These are phyloP conservation scores for Huiozyma naganishii DNA, from an alignment of 805 yeast species.

Conservation along the genomic window DNA sequence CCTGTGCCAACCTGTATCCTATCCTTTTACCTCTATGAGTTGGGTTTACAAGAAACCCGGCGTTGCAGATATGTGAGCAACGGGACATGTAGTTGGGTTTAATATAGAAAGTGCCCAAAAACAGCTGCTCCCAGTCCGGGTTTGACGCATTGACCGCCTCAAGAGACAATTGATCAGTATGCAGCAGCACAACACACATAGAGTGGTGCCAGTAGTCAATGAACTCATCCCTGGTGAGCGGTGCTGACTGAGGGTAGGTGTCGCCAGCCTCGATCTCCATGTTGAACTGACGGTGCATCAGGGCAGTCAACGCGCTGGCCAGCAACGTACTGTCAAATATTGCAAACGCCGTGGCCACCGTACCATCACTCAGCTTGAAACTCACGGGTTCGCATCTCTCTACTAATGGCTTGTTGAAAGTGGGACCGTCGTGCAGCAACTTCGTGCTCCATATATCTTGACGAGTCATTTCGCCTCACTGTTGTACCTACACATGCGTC, in stretches of 20 bases:
- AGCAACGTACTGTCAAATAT: conserved; percentile 37
- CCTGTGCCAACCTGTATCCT: conserved; percentile 59
- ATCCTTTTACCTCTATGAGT: conserved; percentile 52
- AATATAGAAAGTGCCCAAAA: conserved; percentile 67
- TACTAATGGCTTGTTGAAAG: conserved; percentile 24
- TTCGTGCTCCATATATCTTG: conserved; percentile 4
- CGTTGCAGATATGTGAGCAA: conserved; percentile 81
- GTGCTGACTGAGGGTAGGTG: conserved; percentile 56
- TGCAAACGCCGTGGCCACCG: conserved; percentile 51
- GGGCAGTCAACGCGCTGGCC: conserved; percentile 40
- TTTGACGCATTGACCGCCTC: conserved; percentile 8
- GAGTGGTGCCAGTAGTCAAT: conserved; percentile 54
- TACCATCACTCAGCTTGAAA: conserved; percentile 31
- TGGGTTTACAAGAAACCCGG: conserved; percentile 65
- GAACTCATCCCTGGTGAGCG: conserved; percentile 39
- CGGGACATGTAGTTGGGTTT: conserved; percentile 84
- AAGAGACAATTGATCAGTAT: conserved; percentile 26
- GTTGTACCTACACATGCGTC: no score
- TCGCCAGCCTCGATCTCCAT: conserved; percentile 57
- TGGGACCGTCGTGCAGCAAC: conserved; percentile 26
- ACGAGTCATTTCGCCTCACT: no score
- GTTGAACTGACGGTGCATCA: conserved; percentile 45
- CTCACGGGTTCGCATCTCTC: conserved; percentile 30
- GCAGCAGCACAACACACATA: conserved; percentile 53
- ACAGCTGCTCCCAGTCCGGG: conserved; percentile 35